Evolutionary conservation across 2,329 filamentous ascomycete genomes (phyloP).

Genomic region (Fusarium tjaetaba): DNA sequence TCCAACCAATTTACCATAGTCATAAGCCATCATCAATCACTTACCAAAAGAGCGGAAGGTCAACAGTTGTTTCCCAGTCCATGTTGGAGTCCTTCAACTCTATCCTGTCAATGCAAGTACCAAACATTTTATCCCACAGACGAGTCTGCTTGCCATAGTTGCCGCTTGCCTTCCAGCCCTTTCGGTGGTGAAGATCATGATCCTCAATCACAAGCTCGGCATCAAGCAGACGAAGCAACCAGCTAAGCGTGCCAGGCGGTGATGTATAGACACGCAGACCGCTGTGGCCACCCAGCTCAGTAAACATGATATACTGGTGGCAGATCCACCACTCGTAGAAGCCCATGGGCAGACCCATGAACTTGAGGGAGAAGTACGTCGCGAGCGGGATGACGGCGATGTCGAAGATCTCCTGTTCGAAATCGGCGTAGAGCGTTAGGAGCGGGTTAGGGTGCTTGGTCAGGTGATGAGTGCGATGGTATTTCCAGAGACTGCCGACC

Average conservation of each 20-base stretch:
- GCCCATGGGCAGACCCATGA: background rate
- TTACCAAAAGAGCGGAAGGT: background rate
- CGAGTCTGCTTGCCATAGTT: constrained; percentile 27
- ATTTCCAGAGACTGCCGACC: constrained; percentile 14
- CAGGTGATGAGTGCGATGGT: constrained; percentile 21
- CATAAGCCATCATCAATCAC: background rate
- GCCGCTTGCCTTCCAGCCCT: constrained; percentile 7
- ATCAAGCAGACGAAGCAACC: background rate
- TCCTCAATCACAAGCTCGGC: constrained; percentile 18
- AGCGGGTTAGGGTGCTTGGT: constrained; percentile 22
- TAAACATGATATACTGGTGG: constrained; percentile 21
- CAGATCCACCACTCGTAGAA: constrained; percentile 29
- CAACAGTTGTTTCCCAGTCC: background rate
- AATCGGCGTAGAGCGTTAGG: constrained; percentile 17
- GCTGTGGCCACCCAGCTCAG: constrained; percentile 10
- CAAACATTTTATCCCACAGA: constrained; percentile 16
- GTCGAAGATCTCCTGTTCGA: constrained; percentile 19
- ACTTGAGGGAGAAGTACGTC: background rate
- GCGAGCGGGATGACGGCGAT: constrained; percentile 11
- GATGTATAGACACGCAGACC: background rate
- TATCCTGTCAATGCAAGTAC: constrained; percentile 8
- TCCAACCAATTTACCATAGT: fast-evolving
- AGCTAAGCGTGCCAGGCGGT: constrained; percentile 1
- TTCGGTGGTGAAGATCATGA: constrained; percentile 17
- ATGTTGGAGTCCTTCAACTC: background rate